Conservation (phyloP, 495 filamentous ascomycete genomes). For the Hypomontagnella monticulosa region DNA sequence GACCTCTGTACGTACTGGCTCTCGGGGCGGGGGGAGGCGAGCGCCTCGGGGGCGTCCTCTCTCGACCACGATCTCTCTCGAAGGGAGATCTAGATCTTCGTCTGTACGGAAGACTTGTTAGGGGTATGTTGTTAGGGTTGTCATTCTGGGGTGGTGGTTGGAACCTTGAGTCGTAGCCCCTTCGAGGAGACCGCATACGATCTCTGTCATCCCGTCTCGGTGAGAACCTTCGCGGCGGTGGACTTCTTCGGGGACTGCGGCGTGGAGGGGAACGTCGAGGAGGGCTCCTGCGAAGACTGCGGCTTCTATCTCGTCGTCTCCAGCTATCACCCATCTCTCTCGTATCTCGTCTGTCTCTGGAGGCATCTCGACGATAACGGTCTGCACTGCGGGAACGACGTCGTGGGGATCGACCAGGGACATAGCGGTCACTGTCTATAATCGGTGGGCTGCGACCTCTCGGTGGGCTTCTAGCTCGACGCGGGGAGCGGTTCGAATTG, state of each 20-base stretch:
- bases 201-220: slow-evolving; percentile 52
- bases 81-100: slow-evolving; percentile 60
- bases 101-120: slow-evolving; percentile 45
- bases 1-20: slow-evolving; percentile 52
- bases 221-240: slow-evolving; percentile 53
- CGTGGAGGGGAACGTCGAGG: slow-evolving; percentile 48
- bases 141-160: slow-evolving; percentile 31
- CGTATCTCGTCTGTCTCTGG: slow-evolving; percentile 44
- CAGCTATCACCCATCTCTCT: slow-evolving; percentile 50
- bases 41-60: slow-evolving; percentile 52
- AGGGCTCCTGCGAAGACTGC: slow-evolving; percentile 48
- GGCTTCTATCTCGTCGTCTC: slow-evolving; percentile 52
- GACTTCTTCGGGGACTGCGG: slow-evolving; percentile 49
- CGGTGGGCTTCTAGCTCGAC: slow-evolving; percentile 53
- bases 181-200: slow-evolving; percentile 47
- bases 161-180: slow-evolving; percentile 47
- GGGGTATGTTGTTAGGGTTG: slow-evolving; percentile 41
- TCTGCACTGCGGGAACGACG: slow-evolving; percentile 48
- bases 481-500: slow-evolving; percentile 58
- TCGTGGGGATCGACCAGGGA: slow-evolving; percentile 48
- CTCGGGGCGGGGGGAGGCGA: slow-evolving; percentile 48
- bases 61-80: slow-evolving; percentile 53
- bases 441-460: slow-evolving; percentile 51
- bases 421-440: slow-evolving; percentile 52
- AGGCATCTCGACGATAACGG: slow-evolving; percentile 48